Evolutionary conservation across 257 asterid species (phyloP).

Genomic region (Pogostemon cablin): DNA sequence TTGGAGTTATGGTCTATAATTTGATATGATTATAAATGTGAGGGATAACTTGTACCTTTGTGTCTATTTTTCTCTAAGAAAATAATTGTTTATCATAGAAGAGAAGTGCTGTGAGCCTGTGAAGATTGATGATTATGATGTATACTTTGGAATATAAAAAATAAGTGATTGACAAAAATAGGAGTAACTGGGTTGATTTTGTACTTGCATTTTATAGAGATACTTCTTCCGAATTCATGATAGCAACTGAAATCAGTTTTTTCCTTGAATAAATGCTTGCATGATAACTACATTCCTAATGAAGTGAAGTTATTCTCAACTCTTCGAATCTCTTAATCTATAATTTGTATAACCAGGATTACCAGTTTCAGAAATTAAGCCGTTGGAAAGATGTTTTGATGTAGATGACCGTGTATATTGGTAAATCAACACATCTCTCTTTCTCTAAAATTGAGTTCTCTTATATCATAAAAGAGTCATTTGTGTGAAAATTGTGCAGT

Average conservation of each 20-base stretch:
- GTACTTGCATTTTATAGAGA: slow-evolving; percentile 2
- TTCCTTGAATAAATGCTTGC: not conserved
- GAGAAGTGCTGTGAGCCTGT: slow-evolving; percentile 13
- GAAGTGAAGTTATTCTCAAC: slow-evolving; percentile 5
- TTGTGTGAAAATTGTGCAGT: slow-evolving; percentile 49
- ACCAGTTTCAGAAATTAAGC: slow-evolving; percentile 50
- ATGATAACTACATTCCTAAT: not conserved
- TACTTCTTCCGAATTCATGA: not conserved
- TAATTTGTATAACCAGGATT: slow-evolving; percentile 51
- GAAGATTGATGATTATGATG: slow-evolving; percentile 17
- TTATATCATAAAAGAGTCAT: slow-evolving; percentile 5
- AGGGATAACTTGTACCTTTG: not conserved
- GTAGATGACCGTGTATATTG: slow-evolving; percentile 65
- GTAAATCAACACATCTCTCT: slow-evolving; percentile 39
- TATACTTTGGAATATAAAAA: slow-evolving; percentile 4
- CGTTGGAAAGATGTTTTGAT: slow-evolving; percentile 34
- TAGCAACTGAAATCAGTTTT: slow-evolving; percentile 1
- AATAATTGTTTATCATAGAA: not conserved
- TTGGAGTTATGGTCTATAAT: not conserved
- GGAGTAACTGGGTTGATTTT: slow-evolving; percentile 13
- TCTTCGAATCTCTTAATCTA: slow-evolving; percentile 3
- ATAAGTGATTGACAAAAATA: not conserved
- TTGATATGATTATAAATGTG: not conserved
- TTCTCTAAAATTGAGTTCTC: slow-evolving; percentile 11
- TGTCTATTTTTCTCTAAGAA: not conserved